Evolutionary conservation across 2,329 filamentous ascomycete species (phyloP).

Genomic region (Fusarium mangiferae): DNA sequence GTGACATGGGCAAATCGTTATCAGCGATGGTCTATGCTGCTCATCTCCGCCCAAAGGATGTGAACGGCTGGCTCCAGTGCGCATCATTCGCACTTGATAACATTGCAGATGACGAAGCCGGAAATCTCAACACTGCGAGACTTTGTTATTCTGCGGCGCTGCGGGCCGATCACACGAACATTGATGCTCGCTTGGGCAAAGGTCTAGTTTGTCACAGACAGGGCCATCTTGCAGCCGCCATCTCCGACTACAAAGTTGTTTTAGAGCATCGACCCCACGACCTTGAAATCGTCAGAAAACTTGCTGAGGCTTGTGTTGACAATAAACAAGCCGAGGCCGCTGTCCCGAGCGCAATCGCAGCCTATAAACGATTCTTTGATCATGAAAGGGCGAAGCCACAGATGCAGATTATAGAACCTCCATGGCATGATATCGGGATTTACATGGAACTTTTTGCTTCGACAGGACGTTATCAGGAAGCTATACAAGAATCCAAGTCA

Average conservation of each 20-base stretch:
- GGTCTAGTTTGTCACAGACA: conserved; percentile 67
- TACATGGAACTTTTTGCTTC: conserved; percentile 84
- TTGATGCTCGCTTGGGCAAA: conserved; percentile 68
- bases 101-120: conserved; percentile 57
- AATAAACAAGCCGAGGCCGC: conserved; percentile 56
- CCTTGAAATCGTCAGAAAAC: conserved; percentile 63
- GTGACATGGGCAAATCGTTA: conserved; percentile 66
- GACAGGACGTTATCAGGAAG: conserved; percentile 70
- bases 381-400: conserved; percentile 50
- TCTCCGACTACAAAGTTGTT: conserved; percentile 66
- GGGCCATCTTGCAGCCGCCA: conserved; percentile 63
- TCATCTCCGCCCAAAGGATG: conserved; percentile 70
- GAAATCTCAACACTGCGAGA: conserved; percentile 64
- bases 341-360: conserved; percentile 55
- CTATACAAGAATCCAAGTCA: conserved; percentile 75
- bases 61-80: conserved; percentile 67
- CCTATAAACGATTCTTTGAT: conserved; percentile 61
- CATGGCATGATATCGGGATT: conserved; percentile 86
- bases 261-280: conserved; percentile 64
- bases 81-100: conserved; percentile 67
- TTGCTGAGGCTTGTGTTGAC: conserved; percentile 67
- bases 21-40: conserved; percentile 71
- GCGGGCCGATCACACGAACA: conserved; percentile 64
- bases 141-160: conserved; percentile 70
- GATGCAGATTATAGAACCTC: conserved; percentile 52